Evolutionary conservation across 306 rosid species (phyloP).

Genomic region (Benincasa hispida): DNA sequence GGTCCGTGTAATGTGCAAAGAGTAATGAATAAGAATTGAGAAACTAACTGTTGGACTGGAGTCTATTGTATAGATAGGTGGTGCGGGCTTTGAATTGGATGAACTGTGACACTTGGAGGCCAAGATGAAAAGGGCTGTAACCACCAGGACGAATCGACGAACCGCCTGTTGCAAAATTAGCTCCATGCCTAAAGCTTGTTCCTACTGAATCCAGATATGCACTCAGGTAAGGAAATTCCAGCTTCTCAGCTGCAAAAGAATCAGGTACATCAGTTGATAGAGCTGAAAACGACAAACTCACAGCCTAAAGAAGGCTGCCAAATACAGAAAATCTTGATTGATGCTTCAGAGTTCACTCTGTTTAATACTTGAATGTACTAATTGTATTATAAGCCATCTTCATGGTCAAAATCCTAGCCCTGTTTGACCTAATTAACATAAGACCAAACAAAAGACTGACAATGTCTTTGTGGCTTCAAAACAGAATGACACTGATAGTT

Average conservation of each 20-base stretch:
- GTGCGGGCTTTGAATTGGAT: slow-evolving; percentile 46
- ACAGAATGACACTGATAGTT: neutral
- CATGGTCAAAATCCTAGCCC: neutral
- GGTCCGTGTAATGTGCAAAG: neutral
- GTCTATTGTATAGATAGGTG: slow-evolving; percentile 36
- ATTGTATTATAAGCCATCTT: neutral
- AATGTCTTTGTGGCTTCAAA: neutral
- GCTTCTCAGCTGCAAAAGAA: slow-evolving; percentile 59
- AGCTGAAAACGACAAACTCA: neutral
- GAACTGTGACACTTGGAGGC: slow-evolving; percentile 63
- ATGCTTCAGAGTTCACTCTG: neutral
- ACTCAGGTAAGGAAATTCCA: slow-evolving; percentile 63
- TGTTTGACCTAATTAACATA: neutral
- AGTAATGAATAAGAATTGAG: neutral
- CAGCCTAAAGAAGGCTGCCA: neutral
- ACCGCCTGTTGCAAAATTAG: slow-evolving; percentile 73
- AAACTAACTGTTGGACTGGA: slow-evolving; percentile 25
- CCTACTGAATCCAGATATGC: slow-evolving; percentile 78
- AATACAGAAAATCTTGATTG: neutral
- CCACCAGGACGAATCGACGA: slow-evolving; percentile 62
- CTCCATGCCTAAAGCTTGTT: slow-evolving; percentile 65
- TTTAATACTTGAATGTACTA: no score
- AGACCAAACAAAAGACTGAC: neutral
- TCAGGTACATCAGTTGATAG: neutral
- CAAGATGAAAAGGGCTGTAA: slow-evolving; percentile 66